Base-by-base conservation (phyloP, 2,329 filamentous ascomycete genomes). In the Pseudocercospora fuligena region DNA sequence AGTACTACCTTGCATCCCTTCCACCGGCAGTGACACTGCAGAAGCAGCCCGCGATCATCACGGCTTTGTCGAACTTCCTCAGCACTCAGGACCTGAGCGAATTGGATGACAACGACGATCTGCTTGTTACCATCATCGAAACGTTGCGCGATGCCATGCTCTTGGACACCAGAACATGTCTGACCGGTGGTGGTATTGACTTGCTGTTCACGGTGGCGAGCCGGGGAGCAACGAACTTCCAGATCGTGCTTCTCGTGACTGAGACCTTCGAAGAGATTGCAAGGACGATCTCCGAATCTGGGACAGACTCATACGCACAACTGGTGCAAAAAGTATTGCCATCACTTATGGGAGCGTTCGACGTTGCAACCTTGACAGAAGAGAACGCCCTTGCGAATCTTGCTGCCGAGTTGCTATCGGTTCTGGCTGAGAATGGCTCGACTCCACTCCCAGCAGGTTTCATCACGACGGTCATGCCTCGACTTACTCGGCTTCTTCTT, bases 231-330 rank as follows among this genome's bases (percentile, higher is more conserved):
- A 88, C 87, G 67, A 98, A 97, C 80, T 97, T 96, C 82, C 94
- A 97, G 78, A 87, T 97, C 56, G 93, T 90, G 0, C 90, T 94
- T 82, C 84, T 97, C 60, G 91, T 98, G 25, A 91, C 88, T 40
- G 95, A 99, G 79, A 90, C 92, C 0, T 97, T 99, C 75, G 94
- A 98, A 78, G 92, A 95, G 51, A 89, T 97, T 64, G 91, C 94
- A 5, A 83, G 86, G 60, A 85, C 84, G 1, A 86, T 97, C 66
- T 83, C 90, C 1, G 88, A 89, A 14, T 81, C 82, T 67, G 88
- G 88, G 23, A 81, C 85, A 6, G 87, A 91, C 8, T 86, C 89
- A 0, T 99, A 94, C 78, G 85, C 90, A 58, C 87, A 88, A 11
- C 86, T 99, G 6, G 97, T 94, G 77, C 84, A 88, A 72, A 97